Evolutionary conservation across 192 early-diverging fungal species (phyloP).

Genomic region (Linnemannia schmuckeri): DNA sequence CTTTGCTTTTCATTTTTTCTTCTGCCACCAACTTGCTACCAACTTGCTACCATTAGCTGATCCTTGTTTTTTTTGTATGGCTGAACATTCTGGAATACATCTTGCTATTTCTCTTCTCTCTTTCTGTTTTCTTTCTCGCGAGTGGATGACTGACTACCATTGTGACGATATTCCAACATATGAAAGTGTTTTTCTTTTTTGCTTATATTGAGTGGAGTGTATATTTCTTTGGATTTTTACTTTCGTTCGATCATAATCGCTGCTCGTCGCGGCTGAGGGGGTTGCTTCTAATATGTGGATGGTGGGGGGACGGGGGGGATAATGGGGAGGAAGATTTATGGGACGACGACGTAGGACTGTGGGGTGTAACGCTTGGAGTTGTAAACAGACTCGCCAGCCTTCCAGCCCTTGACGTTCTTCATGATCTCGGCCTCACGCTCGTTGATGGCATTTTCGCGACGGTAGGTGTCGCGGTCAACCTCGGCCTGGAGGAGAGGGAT

Average conservation of each 20-base stretch:
- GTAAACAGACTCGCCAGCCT: slow-evolving; percentile 89
- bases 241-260: background rate
- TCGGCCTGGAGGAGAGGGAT: slow-evolving; percentile 94
- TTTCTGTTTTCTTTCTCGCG: too few relatives aligned
- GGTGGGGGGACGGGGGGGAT: background rate
- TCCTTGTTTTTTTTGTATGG: too few relatives aligned
- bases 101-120: too few relatives aligned
- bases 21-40: background rate
- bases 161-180: too few relatives aligned
- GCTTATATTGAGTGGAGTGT: background rate
- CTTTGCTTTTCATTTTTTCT: background rate
- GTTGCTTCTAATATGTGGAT: background rate
- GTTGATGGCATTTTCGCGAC: slow-evolving; percentile 80
- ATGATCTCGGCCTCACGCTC: slow-evolving; percentile 87
- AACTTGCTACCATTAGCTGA: too few relatives aligned
- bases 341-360: slow-evolving; percentile 76
- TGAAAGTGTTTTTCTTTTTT: background rate
- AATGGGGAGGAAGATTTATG: slow-evolving; percentile 55
- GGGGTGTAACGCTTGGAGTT: slow-evolving; percentile 86
- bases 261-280: background rate
- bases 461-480: slow-evolving; percentile 90
- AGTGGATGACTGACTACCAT: too few relatives aligned
- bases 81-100: too few relatives aligned
- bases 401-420: slow-evolving; percentile 85
- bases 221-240: background rate